Evolutionary conservation across 306 rosid genomes (phyloP).

Genomic region (Oemleria cerasiformis): DNA sequence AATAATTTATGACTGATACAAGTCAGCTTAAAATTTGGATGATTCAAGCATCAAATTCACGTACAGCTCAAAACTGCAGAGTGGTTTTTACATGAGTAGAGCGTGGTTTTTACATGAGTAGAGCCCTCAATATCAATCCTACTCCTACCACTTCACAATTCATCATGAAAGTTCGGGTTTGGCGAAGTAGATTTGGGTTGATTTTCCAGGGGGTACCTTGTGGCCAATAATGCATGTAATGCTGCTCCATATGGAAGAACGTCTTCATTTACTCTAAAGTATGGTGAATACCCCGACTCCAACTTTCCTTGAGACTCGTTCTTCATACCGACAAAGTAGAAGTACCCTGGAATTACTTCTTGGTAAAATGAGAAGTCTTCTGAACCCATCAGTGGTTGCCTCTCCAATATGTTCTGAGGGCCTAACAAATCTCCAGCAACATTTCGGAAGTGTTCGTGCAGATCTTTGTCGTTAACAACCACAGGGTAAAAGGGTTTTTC

Average conservation of each 20-base stretch:
- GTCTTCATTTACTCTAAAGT: constrained; percentile 38
- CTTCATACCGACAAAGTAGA: constrained; percentile 40
- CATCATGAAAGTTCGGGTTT: constrained; percentile 25
- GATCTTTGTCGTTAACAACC: constrained; percentile 30
- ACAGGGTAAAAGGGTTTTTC: constrained; percentile 32
- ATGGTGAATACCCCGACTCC: constrained; percentile 32
- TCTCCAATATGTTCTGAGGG: constrained; percentile 19
- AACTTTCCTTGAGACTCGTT: constrained; percentile 27
- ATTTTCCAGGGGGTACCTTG: constrained; percentile 33
- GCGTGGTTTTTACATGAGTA: not conserved
- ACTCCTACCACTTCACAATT: constrained; percentile 18
- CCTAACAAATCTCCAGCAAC: constrained; percentile 39
- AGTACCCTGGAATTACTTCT: constrained; percentile 40
- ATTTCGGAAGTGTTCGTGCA: constrained; percentile 30
- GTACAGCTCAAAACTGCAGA: not conserved
- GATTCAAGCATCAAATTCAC: not conserved
- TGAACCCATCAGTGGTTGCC: constrained; percentile 33
- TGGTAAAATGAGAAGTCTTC: constrained; percentile 47
- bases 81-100: no score
- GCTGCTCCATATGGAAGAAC: constrained; percentile 53
- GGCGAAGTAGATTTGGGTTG: constrained; percentile 17
- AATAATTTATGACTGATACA: no score
- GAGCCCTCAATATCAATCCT: not conserved
- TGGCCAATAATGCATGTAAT: constrained; percentile 39
- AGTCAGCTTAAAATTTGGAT: not conserved